These are phyloP conservation scores for Gnetum montanum DNA, from an alignment of 75 land plant species.

Conservation along the genomic window DNA sequence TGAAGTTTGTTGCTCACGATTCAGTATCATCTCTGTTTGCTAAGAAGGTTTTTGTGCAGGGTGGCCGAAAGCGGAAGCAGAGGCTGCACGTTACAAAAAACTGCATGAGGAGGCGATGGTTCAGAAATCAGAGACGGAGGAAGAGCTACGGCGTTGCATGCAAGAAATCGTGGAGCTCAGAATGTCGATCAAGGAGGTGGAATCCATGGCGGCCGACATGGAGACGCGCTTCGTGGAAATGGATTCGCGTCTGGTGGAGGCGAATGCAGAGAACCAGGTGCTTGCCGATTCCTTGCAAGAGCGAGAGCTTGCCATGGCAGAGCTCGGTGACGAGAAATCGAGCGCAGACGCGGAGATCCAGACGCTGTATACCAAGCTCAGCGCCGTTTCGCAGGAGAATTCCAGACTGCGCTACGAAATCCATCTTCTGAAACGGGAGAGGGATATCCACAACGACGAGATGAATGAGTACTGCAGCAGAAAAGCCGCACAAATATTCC, in stretches of 20 bases:
- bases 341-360: constrained; percentile 1
- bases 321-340: background rate
- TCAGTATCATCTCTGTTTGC: no score
- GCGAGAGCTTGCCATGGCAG: background rate
- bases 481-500: constrained; percentile 11
- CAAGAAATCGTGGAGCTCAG: constrained; percentile 12
- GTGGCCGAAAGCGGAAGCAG: constrained; percentile 30
- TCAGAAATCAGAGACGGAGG: constrained; percentile 10
- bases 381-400: constrained; percentile 18
- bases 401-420: constrained; percentile 18
- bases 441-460: constrained; percentile 19
- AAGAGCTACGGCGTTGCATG: constrained; percentile 17
- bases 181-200: constrained; percentile 21
- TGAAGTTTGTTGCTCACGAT: no score
- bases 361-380: constrained; percentile 2
- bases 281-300: background rate
- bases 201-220: constrained; percentile 9
- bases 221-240: constrained; percentile 16
- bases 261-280: constrained; percentile 7
- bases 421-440: constrained; percentile 16
- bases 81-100: constrained; percentile 12
- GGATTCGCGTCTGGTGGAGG: background rate
- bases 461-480: constrained; percentile 18
- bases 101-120: constrained; percentile 15
- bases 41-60: constrained; percentile 12